phyloP scores from a whole-genome alignment of 2,329 filamentous ascomycete species.

The Colletotrichum sojae region DNA sequence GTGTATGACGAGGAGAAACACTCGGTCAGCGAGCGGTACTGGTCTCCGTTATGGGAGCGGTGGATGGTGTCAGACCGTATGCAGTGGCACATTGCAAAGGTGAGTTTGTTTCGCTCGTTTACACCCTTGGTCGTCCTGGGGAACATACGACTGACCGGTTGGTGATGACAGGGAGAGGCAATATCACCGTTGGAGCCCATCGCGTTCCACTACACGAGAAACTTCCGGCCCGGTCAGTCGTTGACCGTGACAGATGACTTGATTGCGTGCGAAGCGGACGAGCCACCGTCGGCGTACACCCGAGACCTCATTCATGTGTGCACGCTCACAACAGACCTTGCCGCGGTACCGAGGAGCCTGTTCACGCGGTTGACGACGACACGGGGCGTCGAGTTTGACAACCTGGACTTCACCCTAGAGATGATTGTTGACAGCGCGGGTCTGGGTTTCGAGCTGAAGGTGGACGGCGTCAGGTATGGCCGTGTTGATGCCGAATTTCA shows the following conservation, averaged over 20 bases:
- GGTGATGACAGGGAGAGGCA: slow-evolving; percentile 72
- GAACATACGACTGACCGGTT: slow-evolving; percentile 18
- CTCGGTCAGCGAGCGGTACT: slow-evolving; percentile 80
- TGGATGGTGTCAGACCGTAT: slow-evolving; percentile 89
- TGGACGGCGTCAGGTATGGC: slow-evolving; percentile 83
- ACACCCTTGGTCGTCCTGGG: not conserved
- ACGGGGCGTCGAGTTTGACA: slow-evolving; percentile 84
- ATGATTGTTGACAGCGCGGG: slow-evolving; percentile 87
- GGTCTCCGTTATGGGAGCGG: slow-evolving; percentile 83
- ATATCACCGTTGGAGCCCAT: slow-evolving; percentile 82
- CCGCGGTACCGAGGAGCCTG: slow-evolving; percentile 79
- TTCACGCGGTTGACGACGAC: slow-evolving; percentile 85
- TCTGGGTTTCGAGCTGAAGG: slow-evolving; percentile 82
- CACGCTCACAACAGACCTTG: slow-evolving; percentile 84
- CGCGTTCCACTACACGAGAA: slow-evolving; percentile 88
- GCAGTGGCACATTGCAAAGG: slow-evolving; percentile 89
- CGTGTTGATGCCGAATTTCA: slow-evolving; percentile 85
- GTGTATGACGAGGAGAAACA: slow-evolving; percentile 85
- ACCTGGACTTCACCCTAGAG: slow-evolving; percentile 85
- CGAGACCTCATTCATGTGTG: slow-evolving; percentile 79
- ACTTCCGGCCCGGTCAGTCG: slow-evolving; percentile 84
- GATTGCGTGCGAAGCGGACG: slow-evolving; percentile 80
- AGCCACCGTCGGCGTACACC: slow-evolving; percentile 72
- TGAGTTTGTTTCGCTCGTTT: slow-evolving; percentile 50
- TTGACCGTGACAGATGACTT: slow-evolving; percentile 85